A percentile compares a stretch with the other conserved stretches of the same genome.
Evolutionary conservation across 2,329 filamentous ascomycete genomes (phyloP).

Genomic region (Amauroascus verrucosus): DNA sequence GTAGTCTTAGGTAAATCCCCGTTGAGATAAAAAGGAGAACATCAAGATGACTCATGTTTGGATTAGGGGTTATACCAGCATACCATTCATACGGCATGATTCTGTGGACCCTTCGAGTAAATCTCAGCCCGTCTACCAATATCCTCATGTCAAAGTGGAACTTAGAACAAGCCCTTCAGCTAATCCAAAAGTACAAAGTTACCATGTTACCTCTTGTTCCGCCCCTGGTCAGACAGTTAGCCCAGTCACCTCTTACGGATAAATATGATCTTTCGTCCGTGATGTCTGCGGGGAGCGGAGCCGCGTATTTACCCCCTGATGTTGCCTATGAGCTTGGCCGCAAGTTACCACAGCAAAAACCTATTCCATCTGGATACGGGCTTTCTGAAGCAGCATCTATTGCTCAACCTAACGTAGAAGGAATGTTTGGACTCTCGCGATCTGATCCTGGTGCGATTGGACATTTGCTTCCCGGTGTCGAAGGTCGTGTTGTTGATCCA

Average conservation of each 20-base stretch:
- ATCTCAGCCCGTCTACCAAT: slow-evolving; percentile 8
- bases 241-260: slow-evolving; percentile 11
- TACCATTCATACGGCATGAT: slow-evolving; percentile 14
- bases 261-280: slow-evolving; percentile 14
- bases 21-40: not conserved
- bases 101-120: slow-evolving; percentile 12
- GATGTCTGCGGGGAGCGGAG: slow-evolving; percentile 8
- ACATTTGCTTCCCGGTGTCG: slow-evolving; percentile 31
- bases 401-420: slow-evolving; percentile 9
- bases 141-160: slow-evolving; percentile 15
- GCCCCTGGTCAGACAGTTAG: slow-evolving; percentile 13
- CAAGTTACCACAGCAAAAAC: slow-evolving; percentile 10
- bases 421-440: slow-evolving; percentile 13
- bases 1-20: slow-evolving; percentile 7
- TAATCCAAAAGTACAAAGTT: slow-evolving; percentile 13
- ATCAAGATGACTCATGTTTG: not conserved
- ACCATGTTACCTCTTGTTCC: slow-evolving; percentile 14
- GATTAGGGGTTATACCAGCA: slow-evolving; percentile 8
- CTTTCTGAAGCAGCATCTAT: slow-evolving; percentile 14
- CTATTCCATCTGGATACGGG: slow-evolving; percentile 11
- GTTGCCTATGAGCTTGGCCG: slow-evolving; percentile 10
- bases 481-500: slow-evolving; percentile 34
- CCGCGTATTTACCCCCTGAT: slow-evolving; percentile 14
- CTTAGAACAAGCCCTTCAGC: slow-evolving; percentile 10
- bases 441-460: slow-evolving; percentile 26